phyloP scores from a whole-genome alignment of 1,139 yeast species.

The Blastobotrys apis region DNA sequence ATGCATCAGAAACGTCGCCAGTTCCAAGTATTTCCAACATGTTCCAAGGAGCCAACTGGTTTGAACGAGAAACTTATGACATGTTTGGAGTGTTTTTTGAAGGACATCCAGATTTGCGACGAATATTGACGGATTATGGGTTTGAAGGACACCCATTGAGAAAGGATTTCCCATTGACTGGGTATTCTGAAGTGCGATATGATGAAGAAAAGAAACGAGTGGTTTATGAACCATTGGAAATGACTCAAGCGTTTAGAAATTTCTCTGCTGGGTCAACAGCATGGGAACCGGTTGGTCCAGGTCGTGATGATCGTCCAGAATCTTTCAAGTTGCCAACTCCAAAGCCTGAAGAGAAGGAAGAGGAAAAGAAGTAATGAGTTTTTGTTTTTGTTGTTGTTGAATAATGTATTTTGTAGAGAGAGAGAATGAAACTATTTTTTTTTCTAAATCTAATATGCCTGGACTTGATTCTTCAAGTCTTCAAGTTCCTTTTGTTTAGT shows the following conservation, averaged over 20 bases:
- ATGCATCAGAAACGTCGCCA: slow-evolving; percentile 76
- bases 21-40: slow-evolving; percentile 73
- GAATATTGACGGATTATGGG: slow-evolving; percentile 90
- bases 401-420: too few relatives aligned
- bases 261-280: slow-evolving; percentile 83
- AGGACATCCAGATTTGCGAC: slow-evolving; percentile 84
- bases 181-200: slow-evolving; percentile 84
- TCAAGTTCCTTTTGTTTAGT: slow-evolving; percentile 50
- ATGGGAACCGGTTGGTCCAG: slow-evolving; percentile 91
- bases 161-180: slow-evolving; percentile 90
- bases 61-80: slow-evolving; percentile 84
- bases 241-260: slow-evolving; percentile 89
- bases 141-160: slow-evolving; percentile 90
- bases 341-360: slow-evolving; percentile 54
- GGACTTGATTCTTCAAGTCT: slow-evolving; percentile 44
- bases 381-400: neutral
- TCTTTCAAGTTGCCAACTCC: slow-evolving; percentile 78
- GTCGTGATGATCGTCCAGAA: slow-evolving; percentile 78
- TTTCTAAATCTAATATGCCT: slow-evolving; percentile 15
- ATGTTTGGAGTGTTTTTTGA: slow-evolving; percentile 83
- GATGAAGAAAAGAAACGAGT: slow-evolving; percentile 89
- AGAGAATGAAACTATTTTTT: too few relatives aligned
- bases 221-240: slow-evolving; percentile 83
- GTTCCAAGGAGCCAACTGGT: slow-evolving; percentile 84
- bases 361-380: slow-evolving; percentile 29